Base-by-base conservation (phyloP, 2,329 filamentous ascomycete species). In the Corynespora cassiicola region DNA sequence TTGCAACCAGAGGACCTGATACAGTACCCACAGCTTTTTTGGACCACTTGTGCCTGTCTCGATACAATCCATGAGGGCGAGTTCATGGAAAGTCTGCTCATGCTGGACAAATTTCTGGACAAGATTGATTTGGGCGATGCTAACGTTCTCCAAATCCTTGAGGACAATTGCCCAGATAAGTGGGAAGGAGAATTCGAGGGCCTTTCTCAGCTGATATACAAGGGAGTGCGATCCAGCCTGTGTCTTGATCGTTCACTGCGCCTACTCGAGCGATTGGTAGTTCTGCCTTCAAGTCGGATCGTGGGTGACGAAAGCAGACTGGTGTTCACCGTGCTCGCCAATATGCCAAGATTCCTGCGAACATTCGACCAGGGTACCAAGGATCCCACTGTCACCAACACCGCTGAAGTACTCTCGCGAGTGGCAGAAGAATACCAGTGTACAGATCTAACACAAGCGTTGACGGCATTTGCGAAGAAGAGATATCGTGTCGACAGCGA, bases 51-150 rank as follows among this genome's bases (percentile, higher is more conserved):
- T 58, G 94, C 94, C 8, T 99, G 94, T 63, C 74, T 99, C 14
- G 91, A 97, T 60, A 97, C 94, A 0, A 95, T 97, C 59, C 95
- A 97, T 50, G 95, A 99, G 69, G 82, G 86, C 15, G 94, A 99
- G 61, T 99, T 96, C 48, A 80, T 94, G 46, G 94, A 96, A 63
- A 90, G 88, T 15, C 75, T 96, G 9, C 86, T 88, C 35, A 96
- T 99, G 88, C 78, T 99, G 7, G 88, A 95, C 42, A 87, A 88
- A 58, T 84, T 95, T 22, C 72, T 99, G 15, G 81, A 84, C 52
- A 95, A 94, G 64, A 75, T 97, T 15, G 88, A 99, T 64, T 79
- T 99, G 28, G 79, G 80, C 29, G 83, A 87, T 45, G 77, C 84
- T 0, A 78, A 73, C 22, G 82, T 95, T 3, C 78, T 92, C 24